phyloP scores from a whole-genome alignment of 441 rosid species.

The Gossypium schwendimanii region DNA sequence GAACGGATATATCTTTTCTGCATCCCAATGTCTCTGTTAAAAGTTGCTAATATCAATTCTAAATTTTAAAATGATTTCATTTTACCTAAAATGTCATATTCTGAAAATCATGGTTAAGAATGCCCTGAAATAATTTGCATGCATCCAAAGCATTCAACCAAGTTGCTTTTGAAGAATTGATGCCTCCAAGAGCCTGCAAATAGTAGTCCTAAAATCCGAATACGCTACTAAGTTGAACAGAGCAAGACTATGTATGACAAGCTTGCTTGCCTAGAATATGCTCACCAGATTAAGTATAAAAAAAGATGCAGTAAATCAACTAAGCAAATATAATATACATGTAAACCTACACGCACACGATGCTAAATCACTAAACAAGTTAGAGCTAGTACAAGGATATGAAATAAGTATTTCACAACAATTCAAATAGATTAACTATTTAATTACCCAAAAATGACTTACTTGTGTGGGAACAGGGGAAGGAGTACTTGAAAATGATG shows the following conservation, averaged over 20 bases:
- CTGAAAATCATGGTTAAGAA: conserved; percentile 2
- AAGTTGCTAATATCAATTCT: not conserved
- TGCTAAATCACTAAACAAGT: not conserved
- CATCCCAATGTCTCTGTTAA: not conserved
- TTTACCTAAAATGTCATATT: not conserved
- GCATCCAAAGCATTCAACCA: not conserved
- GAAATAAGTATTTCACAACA: not conserved
- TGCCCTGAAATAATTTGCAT: conserved; percentile 1
- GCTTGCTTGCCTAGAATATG: not conserved
- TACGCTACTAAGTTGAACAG: not conserved
- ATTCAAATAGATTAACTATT: not conserved
- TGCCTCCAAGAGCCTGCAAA: not conserved
- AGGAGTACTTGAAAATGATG: conserved; percentile 39
- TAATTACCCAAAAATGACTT: conserved; percentile 13
- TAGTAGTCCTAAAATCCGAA: not conserved
- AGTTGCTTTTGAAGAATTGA: not conserved
- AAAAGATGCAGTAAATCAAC: not conserved
- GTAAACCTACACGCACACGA: not conserved
- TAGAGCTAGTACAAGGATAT: not conserved
- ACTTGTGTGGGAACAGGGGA: conserved; percentile 46
- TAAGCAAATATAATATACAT: not conserved
- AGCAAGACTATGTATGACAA: not conserved
- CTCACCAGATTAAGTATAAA: not conserved
- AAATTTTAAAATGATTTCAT: not conserved
- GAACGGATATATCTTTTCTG: not conserved